These are phyloP conservation scores for Coprinopsis marcescibilis DNA, from an alignment of 768 basidiomycete species.

Conservation along the genomic window DNA sequence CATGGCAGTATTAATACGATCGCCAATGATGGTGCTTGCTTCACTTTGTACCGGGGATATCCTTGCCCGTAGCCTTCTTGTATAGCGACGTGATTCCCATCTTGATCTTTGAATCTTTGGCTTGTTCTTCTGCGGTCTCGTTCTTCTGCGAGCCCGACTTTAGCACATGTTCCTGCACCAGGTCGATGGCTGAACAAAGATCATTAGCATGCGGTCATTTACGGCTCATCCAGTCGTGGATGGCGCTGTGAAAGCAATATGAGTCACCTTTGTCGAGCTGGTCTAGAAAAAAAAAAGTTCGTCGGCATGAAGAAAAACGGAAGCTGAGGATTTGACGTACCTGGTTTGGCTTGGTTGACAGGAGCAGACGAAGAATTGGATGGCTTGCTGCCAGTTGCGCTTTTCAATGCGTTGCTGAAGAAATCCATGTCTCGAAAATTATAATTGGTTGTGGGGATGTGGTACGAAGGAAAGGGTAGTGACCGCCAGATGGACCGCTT, in stretches of 20 bases:
- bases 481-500: too few species aligned
- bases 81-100: conserved; percentile 16
- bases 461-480: too few species aligned
- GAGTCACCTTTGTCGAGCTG: conserved; percentile 3
- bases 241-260: neutral
- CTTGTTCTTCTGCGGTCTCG: conserved; percentile 32
- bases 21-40: too few species aligned
- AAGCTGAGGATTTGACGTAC: neutral
- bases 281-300: neutral
- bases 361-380: neutral
- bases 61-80: conserved; percentile 31
- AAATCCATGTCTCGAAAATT: conserved; percentile 9
- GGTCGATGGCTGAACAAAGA: conserved; percentile 27
- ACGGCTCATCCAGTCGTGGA: neutral
- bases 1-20: too few species aligned
- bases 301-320: neutral
- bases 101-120: conserved; percentile 35
- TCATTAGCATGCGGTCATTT: neutral
- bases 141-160: conserved; percentile 30
- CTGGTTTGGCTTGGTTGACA: neutral
- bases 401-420: neutral
- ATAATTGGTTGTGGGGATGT: too few species aligned
- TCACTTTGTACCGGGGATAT: conserved; percentile 19
- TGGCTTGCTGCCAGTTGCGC: neutral
- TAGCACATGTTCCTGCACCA: conserved; percentile 35